These are phyloP conservation scores for Colletotrichum navitas DNA, from an alignment of 2,329 filamentous ascomycete species.

Conservation along the genomic window DNA sequence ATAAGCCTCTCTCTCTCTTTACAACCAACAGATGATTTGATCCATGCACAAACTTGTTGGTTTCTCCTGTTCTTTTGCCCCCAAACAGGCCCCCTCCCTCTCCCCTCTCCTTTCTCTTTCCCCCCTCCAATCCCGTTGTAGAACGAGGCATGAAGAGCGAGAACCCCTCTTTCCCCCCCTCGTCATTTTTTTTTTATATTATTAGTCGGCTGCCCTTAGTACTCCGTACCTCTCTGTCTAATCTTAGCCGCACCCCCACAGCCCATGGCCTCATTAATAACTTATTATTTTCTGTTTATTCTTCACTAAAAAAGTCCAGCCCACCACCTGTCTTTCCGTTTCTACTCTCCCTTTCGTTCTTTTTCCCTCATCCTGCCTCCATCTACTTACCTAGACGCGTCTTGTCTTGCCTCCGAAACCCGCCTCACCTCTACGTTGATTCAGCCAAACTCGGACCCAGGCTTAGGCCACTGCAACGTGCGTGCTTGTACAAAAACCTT, in stretches of 20 bases:
- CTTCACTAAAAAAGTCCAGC: conserved; percentile 38
- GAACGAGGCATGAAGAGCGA: conserved; percentile 19
- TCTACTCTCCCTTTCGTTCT: conserved; percentile 13
- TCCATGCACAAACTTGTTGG: conserved; percentile 21
- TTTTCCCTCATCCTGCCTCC: conserved; percentile 12
- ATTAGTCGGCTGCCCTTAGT: conserved; percentile 19
- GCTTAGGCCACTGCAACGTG: background rate
- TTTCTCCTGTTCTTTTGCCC: conserved; percentile 14
- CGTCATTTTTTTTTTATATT: conserved; percentile 1
- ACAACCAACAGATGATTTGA: background rate
- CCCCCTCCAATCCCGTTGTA: conserved; percentile 11
- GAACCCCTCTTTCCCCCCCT: conserved; percentile 34
- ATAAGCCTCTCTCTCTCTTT: conserved; percentile 3
- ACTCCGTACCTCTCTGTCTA: conserved; percentile 23
- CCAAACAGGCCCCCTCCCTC: background rate
- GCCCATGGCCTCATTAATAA: conserved; percentile 35
- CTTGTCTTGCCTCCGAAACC: conserved; percentile 21
- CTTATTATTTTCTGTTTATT: conserved; percentile 35
- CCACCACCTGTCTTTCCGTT: conserved; percentile 18
- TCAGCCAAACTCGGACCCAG: conserved; percentile 8
- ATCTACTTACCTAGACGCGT: conserved; percentile 4
- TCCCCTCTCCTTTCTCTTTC: background rate
- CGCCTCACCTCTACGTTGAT: conserved; percentile 3
- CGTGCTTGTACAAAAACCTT: conserved; percentile 25
- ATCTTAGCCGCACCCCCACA: conserved; percentile 40